Percentiles rank a stretch among this genome's conserved stretches.
Conservation (phyloP, 1,284 basidiomycete genomes). For the Rhodotorula glutinis region DNA sequence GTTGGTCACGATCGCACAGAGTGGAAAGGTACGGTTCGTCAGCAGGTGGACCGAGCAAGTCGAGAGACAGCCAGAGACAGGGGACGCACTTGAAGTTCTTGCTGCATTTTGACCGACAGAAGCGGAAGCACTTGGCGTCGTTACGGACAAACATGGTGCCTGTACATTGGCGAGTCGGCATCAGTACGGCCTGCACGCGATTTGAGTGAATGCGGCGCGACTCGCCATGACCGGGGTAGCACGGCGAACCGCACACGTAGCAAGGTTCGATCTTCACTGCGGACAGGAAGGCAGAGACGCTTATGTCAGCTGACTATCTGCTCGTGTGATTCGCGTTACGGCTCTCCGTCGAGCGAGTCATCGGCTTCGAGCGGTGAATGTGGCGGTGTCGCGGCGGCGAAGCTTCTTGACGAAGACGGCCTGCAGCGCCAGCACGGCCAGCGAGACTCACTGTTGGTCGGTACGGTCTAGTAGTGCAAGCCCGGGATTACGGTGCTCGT, state of each 20-base stretch:
- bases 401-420: no score
- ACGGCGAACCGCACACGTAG: slow-evolving; percentile 75
- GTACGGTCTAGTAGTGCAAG: no score
- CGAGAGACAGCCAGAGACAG: no score
- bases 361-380: no score
- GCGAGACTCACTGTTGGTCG: no score
- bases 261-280: slow-evolving; percentile 50
- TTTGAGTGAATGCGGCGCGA: not conserved
- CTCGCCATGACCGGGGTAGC: slow-evolving; percentile 90
- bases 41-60: not conserved
- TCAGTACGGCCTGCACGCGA: not conserved
- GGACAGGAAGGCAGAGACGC: accelerated
- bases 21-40: not conserved
- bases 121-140: slow-evolving; percentile 92
- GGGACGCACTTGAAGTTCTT: slow-evolving; percentile 88
- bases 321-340: no score
- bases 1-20: not conserved
- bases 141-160: slow-evolving; percentile 92
- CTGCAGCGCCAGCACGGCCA: no score
- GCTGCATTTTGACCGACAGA: slow-evolving; percentile 94
- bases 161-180: slow-evolving; percentile 46
- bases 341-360: no score
- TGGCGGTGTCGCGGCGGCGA: no score
- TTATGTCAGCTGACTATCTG: not conserved
- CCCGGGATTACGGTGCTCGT: not conserved